phyloP scores from a whole-genome alignment of 1,284 basidiomycete genomes.

The Fomitopsis schrenkii region DNA sequence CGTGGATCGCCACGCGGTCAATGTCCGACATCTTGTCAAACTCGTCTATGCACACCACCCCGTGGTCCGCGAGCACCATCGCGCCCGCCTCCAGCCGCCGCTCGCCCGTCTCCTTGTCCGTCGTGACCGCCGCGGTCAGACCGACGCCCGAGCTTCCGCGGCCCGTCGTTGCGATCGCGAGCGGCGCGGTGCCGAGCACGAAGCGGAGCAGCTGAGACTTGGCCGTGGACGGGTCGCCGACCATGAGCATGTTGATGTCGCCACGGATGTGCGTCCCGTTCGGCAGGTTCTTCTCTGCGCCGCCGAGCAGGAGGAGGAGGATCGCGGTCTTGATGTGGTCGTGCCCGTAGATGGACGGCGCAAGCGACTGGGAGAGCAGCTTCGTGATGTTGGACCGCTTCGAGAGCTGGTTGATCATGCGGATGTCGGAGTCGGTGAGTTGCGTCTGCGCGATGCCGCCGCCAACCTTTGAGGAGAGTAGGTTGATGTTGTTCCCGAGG shows the following conservation, averaged over 20 bases:
- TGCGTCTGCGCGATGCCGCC: conserved; percentile 94
- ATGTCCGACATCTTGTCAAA: conserved; percentile 99
- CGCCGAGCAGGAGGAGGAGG: conserved; percentile 89
- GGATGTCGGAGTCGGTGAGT: conserved; percentile 93
- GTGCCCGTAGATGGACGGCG: conserved; percentile 96
- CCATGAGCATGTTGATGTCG: conserved; percentile 99
- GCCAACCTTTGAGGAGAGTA: conserved; percentile 95
- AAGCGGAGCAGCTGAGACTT: conserved; percentile 98
- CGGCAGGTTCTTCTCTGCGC: conserved; percentile 95
- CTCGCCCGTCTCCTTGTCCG: conserved; percentile 96
- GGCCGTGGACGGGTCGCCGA: conserved; percentile 97
- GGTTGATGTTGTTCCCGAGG: conserved; percentile 93
- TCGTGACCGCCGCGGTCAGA: conserved; percentile 99
- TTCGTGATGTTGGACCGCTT: conserved; percentile 85
- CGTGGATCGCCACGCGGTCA: conserved; percentile 99
- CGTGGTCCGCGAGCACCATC: conserved; percentile 99
- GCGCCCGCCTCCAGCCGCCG: conserved; percentile 96
- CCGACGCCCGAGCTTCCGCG: conserved; percentile 97
- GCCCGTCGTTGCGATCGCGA: conserved; percentile 98
- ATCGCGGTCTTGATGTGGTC: conserved; percentile 96
- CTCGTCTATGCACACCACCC: conserved; percentile 99
- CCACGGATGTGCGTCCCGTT: conserved; percentile 99
- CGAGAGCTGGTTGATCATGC: conserved; percentile 92
- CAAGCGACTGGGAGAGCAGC: conserved; percentile 91
- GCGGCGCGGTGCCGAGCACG: conserved; percentile 92